These are phyloP conservation scores for Colletotrichum sp. DNA, from an alignment of 2,329 filamentous ascomycete genomes.

Conservation along the genomic window DNA sequence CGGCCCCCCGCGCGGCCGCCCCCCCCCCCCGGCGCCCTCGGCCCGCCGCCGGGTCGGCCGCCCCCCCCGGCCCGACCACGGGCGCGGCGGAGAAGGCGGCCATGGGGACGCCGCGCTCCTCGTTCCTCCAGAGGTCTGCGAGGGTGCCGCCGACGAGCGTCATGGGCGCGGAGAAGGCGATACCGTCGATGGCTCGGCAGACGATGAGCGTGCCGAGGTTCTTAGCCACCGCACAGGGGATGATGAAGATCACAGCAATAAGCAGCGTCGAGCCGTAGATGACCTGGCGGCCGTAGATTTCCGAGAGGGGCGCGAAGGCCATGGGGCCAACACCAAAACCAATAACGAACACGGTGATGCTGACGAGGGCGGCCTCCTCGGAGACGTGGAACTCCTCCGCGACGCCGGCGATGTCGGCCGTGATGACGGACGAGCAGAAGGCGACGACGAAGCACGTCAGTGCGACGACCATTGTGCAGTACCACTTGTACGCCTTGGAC, in stretches of 20 bases:
- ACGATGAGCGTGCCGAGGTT: constrained; percentile 81
- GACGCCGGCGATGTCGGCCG: constrained; percentile 73
- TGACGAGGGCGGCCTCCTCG: constrained; percentile 74
- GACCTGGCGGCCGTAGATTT: constrained; percentile 73
- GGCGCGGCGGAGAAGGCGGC: constrained; percentile 84
- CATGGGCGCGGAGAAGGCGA: constrained; percentile 87
- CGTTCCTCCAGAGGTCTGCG: constrained; percentile 83
- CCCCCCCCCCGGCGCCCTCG: too few relatives aligned
- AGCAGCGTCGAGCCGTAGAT: constrained; percentile 75
- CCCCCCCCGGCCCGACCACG: too few relatives aligned
- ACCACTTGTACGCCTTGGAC: constrained; percentile 81
- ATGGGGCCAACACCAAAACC: constrained; percentile 85
- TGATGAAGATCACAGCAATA: constrained; percentile 78
- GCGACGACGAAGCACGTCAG: constrained; percentile 77
- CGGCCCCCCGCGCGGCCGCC: too few relatives aligned
- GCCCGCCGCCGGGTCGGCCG: too few relatives aligned
- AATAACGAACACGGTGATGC: constrained; percentile 78
- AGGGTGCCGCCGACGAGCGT: constrained; percentile 84
- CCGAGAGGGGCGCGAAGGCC: constrained; percentile 79
- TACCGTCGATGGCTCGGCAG: constrained; percentile 79
- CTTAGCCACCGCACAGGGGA: constrained; percentile 77
- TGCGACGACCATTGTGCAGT: constrained; percentile 84
- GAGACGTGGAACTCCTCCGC: constrained; percentile 69
- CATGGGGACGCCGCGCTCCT: constrained; percentile 87
- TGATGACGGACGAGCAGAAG: constrained; percentile 76